These are phyloP conservation scores for Populus hybrid DNA, from an alignment of 441 rosid species.

Conservation along the genomic window DNA sequence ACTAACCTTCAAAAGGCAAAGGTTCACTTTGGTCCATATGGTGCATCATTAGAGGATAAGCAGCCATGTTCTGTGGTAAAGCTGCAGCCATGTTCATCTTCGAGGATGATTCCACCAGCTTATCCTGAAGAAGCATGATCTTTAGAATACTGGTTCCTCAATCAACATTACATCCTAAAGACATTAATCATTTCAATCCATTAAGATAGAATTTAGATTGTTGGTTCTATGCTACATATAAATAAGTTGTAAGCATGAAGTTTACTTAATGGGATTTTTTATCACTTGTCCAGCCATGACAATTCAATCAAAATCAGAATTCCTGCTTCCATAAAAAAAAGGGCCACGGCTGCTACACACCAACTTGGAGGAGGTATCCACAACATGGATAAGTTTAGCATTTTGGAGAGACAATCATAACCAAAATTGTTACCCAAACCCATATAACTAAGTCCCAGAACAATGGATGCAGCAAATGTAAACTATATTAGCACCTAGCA, in stretches of 20 bases:
- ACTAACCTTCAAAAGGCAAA: conserved; percentile 59
- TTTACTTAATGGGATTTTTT: conserved; percentile 1
- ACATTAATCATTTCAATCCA: conserved; percentile 34
- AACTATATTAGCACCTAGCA: not conserved
- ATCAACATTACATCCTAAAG: conserved; percentile 40
- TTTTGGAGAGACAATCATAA: not conserved
- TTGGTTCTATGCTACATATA: conserved; percentile 20
- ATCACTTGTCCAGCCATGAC: not conserved
- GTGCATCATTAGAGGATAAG: conserved; percentile 52
- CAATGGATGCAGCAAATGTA: not conserved
- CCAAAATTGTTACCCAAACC: not conserved
- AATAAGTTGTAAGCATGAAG: conserved; percentile 19
- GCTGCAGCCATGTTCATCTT: conserved; percentile 42
- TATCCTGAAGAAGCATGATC: conserved; percentile 72
- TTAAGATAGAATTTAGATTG: conserved; percentile 25
- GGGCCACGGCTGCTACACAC: not conserved
- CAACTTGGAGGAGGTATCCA: not conserved
- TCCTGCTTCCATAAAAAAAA: not conserved
- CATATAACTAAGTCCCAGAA: not conserved
- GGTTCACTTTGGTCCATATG: conserved; percentile 41
- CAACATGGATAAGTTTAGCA: not conserved
- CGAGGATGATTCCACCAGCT: conserved; percentile 66
- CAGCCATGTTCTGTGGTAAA: conserved; percentile 48
- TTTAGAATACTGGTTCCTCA: conserved; percentile 46
- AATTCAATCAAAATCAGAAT: not conserved